phyloP scores from a whole-genome alignment of 495 filamentous ascomycete genomes.

The Penicillium herquei region DNA sequence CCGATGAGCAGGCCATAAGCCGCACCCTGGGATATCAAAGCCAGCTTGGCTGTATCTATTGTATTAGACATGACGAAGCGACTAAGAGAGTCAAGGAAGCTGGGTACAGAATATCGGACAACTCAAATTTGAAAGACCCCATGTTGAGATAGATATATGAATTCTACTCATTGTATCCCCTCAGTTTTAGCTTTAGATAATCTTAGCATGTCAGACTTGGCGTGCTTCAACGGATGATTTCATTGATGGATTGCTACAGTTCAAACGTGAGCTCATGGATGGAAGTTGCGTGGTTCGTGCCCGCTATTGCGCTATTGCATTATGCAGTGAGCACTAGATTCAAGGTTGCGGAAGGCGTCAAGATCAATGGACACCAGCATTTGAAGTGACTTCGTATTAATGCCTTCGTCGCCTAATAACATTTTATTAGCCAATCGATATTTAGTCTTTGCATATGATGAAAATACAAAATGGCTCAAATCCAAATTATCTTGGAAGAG shows the following conservation, averaged over 20 bases:
- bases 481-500: too few relatives aligned
- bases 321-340: slow-evolving; percentile 14
- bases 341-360: too few relatives aligned
- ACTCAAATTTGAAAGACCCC: neutral
- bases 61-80: slow-evolving; percentile 48
- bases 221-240: neutral
- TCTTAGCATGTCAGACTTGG: neutral
- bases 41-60: slow-evolving; percentile 36
- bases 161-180: neutral
- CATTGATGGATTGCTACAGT: neutral
- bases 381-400: too few relatives aligned
- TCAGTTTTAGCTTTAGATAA: neutral
- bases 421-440: too few relatives aligned
- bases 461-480: too few relatives aligned
- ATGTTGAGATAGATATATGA: neutral
- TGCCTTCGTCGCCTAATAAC: too few relatives aligned
- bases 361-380: too few relatives aligned
- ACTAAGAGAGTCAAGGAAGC: neutral
- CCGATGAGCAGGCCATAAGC: slow-evolving; percentile 47
- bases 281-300: slow-evolving; percentile 28
- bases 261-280: too few relatives aligned
- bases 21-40: slow-evolving; percentile 38
- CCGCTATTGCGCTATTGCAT: slow-evolving; percentile 22
- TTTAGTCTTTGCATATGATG: too few relatives aligned
- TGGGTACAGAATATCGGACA: too few relatives aligned